Percentiles rank a stretch among this genome's conserved stretches.
Evolutionary conservation across 495 filamentous ascomycete genomes (phyloP).

Genomic region (Neurospora intermedia): DNA sequence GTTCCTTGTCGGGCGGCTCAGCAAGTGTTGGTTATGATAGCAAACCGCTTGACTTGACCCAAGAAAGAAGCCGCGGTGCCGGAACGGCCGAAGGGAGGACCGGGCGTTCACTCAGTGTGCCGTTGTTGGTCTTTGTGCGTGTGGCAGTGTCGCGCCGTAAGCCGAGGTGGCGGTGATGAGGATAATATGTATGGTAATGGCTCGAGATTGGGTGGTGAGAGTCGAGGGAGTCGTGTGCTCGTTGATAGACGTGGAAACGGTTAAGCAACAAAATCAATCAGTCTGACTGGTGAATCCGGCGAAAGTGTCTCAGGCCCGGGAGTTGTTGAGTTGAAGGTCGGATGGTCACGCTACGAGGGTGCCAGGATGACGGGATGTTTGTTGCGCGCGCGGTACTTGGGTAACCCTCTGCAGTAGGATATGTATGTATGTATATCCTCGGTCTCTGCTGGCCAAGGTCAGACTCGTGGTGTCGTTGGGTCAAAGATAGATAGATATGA

Average conservation of each 20-base stretch:
- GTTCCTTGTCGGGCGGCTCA: not conserved
- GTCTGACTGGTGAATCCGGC: not conserved
- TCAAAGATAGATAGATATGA: not conserved
- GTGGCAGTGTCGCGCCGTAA: not conserved
- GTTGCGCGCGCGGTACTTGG: not conserved
- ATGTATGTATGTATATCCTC: not conserved
- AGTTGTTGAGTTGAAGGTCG: not conserved
- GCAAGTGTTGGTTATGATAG: not conserved
- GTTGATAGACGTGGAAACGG: not conserved
- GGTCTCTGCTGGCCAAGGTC: not conserved
- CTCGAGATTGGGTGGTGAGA: not conserved
- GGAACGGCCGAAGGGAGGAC: not conserved
- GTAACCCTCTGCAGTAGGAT: not conserved
- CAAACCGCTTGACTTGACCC: not conserved
- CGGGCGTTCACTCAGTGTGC: not conserved
- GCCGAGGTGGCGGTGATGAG: not conserved
- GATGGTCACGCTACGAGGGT: not conserved
- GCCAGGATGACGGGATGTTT: not conserved
- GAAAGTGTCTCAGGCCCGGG: not conserved
- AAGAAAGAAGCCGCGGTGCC: not conserved
- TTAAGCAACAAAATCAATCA: not conserved
- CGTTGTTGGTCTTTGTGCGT: not conserved
- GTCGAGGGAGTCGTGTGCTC: not conserved
- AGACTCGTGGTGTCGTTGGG: not conserved
- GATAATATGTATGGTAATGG: not conserved